Evolutionary conservation across 2,329 filamentous ascomycete species (phyloP).

Genomic region (Fusarium sp.): DNA sequence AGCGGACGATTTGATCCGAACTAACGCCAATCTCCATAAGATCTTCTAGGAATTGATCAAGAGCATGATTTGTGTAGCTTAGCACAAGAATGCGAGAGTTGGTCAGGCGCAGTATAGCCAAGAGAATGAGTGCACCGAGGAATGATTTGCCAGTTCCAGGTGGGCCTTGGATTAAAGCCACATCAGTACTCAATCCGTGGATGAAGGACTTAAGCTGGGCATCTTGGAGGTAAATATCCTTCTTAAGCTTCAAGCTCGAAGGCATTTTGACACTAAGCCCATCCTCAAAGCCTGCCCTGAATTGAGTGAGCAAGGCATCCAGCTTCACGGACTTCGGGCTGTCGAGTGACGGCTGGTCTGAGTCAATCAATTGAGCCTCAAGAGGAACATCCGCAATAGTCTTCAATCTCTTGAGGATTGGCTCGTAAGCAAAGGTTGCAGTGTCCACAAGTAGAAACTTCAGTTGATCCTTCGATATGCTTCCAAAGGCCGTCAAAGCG

Average conservation of each 20-base stretch:
- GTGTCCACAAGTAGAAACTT: slow-evolving; percentile 71
- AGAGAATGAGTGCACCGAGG: slow-evolving; percentile 72
- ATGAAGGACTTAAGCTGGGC: slow-evolving; percentile 68
- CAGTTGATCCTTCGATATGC: slow-evolving; percentile 37
- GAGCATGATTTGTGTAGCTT: slow-evolving; percentile 75
- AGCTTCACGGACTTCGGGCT: slow-evolving; percentile 26
- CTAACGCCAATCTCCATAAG: slow-evolving; percentile 69
- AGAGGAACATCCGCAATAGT: slow-evolving; percentile 66
- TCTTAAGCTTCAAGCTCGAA: slow-evolving; percentile 33
- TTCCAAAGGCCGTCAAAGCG: slow-evolving; percentile 58
- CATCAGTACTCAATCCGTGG: slow-evolving; percentile 60
- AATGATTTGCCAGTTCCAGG: slow-evolving; percentile 83
- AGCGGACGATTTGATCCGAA: slow-evolving; percentile 62
- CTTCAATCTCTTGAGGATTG: slow-evolving; percentile 70
- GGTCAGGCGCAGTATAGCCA: slow-evolving; percentile 63
- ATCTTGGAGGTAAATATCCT: slow-evolving; percentile 39
- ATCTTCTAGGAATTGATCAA: slow-evolving; percentile 75
- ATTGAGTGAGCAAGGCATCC: not conserved
- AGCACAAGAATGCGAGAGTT: slow-evolving; percentile 68
- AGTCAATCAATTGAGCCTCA: slow-evolving; percentile 60
- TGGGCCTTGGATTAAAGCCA: slow-evolving; percentile 77
- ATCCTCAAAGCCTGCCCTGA: not conserved
- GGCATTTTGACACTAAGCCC: slow-evolving; percentile 17
- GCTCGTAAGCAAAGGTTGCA: slow-evolving; percentile 75
- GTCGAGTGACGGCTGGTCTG: slow-evolving; percentile 5